Evolutionary conservation across 345 rosid species (phyloP).

Genomic region (Populus alba): DNA sequence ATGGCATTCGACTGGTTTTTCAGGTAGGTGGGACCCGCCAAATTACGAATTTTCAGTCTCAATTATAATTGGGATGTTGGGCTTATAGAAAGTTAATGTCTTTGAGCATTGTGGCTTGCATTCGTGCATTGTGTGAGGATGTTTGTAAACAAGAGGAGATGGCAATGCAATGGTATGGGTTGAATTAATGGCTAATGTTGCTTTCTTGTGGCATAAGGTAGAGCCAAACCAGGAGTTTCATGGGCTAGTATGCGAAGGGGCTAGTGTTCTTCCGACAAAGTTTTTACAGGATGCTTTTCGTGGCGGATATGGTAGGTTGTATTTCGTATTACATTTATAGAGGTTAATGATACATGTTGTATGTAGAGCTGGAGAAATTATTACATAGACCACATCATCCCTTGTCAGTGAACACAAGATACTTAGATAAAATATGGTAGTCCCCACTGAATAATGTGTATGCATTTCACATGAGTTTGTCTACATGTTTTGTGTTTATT

Average conservation of each 20-base stretch:
- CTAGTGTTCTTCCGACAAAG: conserved; percentile 87
- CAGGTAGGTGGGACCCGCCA: conserved; percentile 44
- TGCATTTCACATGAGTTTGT: too few species aligned
- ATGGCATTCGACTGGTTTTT: conserved; percentile 84
- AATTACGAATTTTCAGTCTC: background rate
- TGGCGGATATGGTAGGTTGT: conserved; percentile 63
- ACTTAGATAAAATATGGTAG: too few species aligned
- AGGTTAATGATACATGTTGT: background rate
- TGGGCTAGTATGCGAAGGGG: conserved; percentile 91
- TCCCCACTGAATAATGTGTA: too few species aligned
- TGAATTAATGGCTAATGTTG: conserved; percentile 13
- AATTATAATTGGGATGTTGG: background rate
- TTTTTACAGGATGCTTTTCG: conserved; percentile 76
- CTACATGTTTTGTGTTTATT: background rate
- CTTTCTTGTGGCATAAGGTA: conserved; percentile 74
- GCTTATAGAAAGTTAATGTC: background rate
- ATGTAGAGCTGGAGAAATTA: background rate
- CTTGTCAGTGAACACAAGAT: too few species aligned
- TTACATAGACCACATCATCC: too few species aligned
- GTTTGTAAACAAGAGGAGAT: background rate
- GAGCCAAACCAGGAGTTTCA: conserved; percentile 95
- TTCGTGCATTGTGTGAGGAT: background rate
- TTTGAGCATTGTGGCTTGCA: background rate
- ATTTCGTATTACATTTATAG: background rate
- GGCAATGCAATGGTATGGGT: background rate